Base-by-base conservation (phyloP, 2,329 filamentous ascomycete species). In the Colletotrichum ledebouriae region DNA sequence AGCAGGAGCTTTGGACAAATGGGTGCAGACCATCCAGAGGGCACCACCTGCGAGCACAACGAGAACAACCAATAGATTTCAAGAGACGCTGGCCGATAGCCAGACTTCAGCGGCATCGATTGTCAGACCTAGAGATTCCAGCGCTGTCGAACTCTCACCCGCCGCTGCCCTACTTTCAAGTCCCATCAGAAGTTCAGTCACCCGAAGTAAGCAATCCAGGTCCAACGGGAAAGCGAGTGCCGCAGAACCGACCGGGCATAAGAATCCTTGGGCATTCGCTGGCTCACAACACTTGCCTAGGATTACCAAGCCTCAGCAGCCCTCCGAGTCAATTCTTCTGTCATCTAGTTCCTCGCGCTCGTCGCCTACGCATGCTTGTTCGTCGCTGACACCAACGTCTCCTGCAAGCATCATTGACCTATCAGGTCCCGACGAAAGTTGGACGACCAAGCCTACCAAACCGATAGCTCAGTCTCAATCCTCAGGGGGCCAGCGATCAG, bases 251-350 rank as follows among this genome's bases (percentile, higher is more conserved):
- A 73, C 72, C 63, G 34, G 73, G 20, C 73, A 50, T 13, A 71
- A 72, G 59, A 76, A 77, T 70, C 75, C 78, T 59, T 80, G 82
- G 79, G 78, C 78, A 63, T 77, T 79, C 72, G 75, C 75, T 72
- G 76, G 80, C 82, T 84, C 81, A 83, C 83, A 79, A 73, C 70
- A 71, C 71, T 79, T 69, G 73, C 71, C 80, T 78, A 84, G 81
- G 73, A 78, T 73, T 68, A 72, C 61, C 68, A 72, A 73, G 53
- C 65, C 44, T 62, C 37, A 60, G 62, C 58, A 63, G 59, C 67
- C 65, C 63, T 71, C 73, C 73, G 77, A 84, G 73, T 72, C 82
- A 69, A 83, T 85, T 76, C 56, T 80, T 71, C 79, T 85, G 75
- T 76, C 79, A 72, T 84, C 82, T 75, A 84, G 82, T 70, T 82